A percentile compares a stretch with the other conserved stretches of the same genome.
Evolutionary conservation across 345 rosid genomes (phyloP).

Genomic region (Dipteronia sinensis): DNA sequence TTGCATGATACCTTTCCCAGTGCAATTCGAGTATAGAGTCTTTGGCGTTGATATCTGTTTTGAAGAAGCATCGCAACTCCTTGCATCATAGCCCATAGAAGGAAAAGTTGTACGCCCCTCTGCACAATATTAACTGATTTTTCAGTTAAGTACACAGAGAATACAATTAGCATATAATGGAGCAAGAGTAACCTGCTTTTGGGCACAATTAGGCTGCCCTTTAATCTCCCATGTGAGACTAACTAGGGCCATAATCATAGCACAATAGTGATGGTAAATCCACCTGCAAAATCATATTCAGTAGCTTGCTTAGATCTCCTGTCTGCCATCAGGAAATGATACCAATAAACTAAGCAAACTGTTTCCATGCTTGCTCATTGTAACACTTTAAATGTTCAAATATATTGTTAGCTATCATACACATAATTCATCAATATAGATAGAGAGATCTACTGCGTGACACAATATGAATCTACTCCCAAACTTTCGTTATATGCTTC

Average conservation of each 20-base stretch:
- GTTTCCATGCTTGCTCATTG: not conserved
- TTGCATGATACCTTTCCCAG: conserved; percentile 75
- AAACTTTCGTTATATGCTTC: conserved; percentile 2
- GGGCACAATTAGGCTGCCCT: conserved; percentile 94
- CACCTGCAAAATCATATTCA: conserved; percentile 66
- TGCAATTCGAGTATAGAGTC: conserved; percentile 98
- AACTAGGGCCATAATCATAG: conserved; percentile 93
- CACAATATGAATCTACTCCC: not conserved
- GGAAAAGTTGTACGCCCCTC: conserved; percentile 98
- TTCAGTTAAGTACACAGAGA: conserved; percentile 14
- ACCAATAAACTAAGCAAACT: conserved; percentile 5
- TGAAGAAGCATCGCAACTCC: conserved; percentile 99
- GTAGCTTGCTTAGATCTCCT: conserved; percentile 11
- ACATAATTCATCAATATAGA: not conserved
- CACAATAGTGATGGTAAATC: conserved; percentile 98
- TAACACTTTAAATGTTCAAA: too few species aligned
- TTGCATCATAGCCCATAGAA: conserved; percentile 99
- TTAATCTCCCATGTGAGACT: conserved; percentile 99
- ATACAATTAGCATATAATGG: conserved; percentile 13
- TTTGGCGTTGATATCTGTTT: conserved; percentile 97
- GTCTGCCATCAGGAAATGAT: not conserved
- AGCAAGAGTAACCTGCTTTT: conserved; percentile 72
- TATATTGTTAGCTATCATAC: not conserved
- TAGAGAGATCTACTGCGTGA: not conserved
- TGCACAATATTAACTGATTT: conserved; percentile 35